Conservation (phyloP, 805 yeast genomes). For the Candida sanyiensis region DNA sequence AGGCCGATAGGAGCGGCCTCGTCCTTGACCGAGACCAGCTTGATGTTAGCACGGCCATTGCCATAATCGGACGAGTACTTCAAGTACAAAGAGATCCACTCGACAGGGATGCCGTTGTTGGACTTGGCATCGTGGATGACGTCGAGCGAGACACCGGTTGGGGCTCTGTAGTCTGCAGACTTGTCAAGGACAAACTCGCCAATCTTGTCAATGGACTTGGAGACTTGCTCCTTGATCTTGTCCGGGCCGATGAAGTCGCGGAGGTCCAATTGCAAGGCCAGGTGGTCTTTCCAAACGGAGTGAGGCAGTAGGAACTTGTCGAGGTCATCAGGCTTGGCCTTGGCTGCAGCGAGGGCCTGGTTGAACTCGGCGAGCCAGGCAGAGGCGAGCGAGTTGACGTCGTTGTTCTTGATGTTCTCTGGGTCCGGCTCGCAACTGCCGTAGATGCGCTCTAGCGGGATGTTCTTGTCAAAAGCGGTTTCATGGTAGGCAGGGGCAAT, state of each 20-base stretch:
- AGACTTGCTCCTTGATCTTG: constrained; percentile 22
- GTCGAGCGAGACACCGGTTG: constrained; percentile 27
- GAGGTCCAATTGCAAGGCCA: constrained; percentile 30
- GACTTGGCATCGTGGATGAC: constrained; percentile 27
- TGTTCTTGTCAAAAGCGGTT: constrained; percentile 22
- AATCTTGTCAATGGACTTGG: constrained; percentile 18
- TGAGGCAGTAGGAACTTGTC: constrained; percentile 26
- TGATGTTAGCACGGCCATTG: constrained; percentile 29
- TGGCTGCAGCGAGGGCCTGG: constrained; percentile 14
- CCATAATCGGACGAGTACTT: constrained; percentile 31
- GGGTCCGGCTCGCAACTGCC: constrained; percentile 28
- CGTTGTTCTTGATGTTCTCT: constrained; percentile 22
- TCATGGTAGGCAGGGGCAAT: constrained; percentile 23
- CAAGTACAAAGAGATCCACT: constrained; percentile 32
- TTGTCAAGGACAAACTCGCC: constrained; percentile 27
- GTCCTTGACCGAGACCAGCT: constrained; percentile 28
- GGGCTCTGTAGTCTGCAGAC: constrained; percentile 26
- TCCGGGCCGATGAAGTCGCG: constrained; percentile 30
- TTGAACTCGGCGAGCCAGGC: constrained; percentile 31
- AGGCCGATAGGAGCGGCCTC: constrained; percentile 26
- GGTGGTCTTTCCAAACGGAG: constrained; percentile 35
- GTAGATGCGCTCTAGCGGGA: constrained; percentile 25
- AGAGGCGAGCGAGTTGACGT: constrained; percentile 22
- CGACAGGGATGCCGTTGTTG: constrained; percentile 26
- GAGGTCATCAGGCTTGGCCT: constrained; percentile 14